A percentile compares a stretch with the other conserved stretches of the same genome.
Evolutionary conservation across 2,329 filamentous ascomycete genomes (phyloP).

Genomic region (Graphilbum ipis-grandicollis): DNA sequence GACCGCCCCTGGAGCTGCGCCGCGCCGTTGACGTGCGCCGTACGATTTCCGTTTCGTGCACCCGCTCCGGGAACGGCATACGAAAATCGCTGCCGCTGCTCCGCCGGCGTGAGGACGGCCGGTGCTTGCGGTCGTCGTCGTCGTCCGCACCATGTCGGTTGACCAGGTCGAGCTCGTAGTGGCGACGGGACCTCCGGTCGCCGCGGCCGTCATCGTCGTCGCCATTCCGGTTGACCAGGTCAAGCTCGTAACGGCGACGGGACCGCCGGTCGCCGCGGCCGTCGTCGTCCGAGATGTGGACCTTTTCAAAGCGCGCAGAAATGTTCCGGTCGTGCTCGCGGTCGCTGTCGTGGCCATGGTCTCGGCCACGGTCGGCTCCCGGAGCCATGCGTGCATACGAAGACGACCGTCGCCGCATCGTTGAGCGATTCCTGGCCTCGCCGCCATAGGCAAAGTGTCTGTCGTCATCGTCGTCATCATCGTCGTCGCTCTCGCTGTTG

Average conservation of each 20-base stretch:
- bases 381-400: conserved; percentile 1
- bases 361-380: neutral
- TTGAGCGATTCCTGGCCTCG: neutral
- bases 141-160: too few species aligned
- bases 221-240: neutral
- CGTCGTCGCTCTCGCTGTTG: conserved; percentile 1
- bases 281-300: conserved; percentile 47
- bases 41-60: conserved; percentile 46
- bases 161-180: neutral
- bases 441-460: neutral
- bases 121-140: too few species aligned
- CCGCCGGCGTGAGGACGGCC: too few species aligned
- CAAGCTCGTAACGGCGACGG: neutral
- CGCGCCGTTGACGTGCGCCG: conserved; percentile 27
- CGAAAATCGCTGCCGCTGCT: conserved; percentile 25
- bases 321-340: conserved; percentile 2
- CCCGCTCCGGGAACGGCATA: conserved; percentile 36
- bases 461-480: conserved; percentile 11
- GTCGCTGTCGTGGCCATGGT: neutral
- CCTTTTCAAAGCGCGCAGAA: conserved; percentile 1
- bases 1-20: conserved; percentile 22
- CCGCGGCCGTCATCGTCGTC: neutral
- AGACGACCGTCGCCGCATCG: too few species aligned
- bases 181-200: neutral
- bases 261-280: conserved; percentile 17